phyloP scores from a whole-genome alignment of 805 yeast species.

The Schizosaccharomyces japonicus region DNA sequence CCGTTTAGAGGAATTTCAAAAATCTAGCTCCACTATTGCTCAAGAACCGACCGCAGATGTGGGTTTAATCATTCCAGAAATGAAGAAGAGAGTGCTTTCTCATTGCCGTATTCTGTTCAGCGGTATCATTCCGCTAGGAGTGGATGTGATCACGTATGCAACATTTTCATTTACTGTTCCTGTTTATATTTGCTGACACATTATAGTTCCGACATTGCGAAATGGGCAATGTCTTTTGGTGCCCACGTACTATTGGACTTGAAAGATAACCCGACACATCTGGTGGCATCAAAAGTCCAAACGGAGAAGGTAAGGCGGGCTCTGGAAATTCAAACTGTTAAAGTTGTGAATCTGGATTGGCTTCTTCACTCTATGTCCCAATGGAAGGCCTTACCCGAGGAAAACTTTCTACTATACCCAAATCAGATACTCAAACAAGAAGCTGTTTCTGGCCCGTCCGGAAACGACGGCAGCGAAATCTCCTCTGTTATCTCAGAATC shows the following conservation, averaged over 20 bases:
- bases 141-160: too few relatives aligned
- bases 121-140: conserved; percentile 74
- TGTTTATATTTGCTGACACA: too few relatives aligned
- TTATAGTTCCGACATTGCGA: conserved; percentile 49
- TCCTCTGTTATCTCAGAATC: too few relatives aligned
- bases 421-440: background rate
- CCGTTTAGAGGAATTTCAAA: conserved; percentile 18
- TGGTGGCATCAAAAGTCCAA: conserved; percentile 31
- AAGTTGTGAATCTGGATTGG: conserved; percentile 1
- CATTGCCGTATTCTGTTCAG: conserved; percentile 57
- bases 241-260: conserved; percentile 58
- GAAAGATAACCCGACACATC: conserved; percentile 57
- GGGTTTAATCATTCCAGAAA: conserved; percentile 42
- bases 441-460: background rate
- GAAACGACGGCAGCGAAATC: too few relatives aligned
- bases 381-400: background rate
- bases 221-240: conserved; percentile 83
- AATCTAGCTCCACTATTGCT: conserved; percentile 9
- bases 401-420: background rate
- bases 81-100: conserved; percentile 44
- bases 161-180: too few relatives aligned
- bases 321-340: conserved; percentile 17
- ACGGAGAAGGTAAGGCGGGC: conserved; percentile 75
- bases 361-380: background rate
- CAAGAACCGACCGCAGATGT: conserved; percentile 31